Base-by-base conservation (phyloP, 306 rosid genomes). In the Gynostemma pentaphyllum region DNA sequence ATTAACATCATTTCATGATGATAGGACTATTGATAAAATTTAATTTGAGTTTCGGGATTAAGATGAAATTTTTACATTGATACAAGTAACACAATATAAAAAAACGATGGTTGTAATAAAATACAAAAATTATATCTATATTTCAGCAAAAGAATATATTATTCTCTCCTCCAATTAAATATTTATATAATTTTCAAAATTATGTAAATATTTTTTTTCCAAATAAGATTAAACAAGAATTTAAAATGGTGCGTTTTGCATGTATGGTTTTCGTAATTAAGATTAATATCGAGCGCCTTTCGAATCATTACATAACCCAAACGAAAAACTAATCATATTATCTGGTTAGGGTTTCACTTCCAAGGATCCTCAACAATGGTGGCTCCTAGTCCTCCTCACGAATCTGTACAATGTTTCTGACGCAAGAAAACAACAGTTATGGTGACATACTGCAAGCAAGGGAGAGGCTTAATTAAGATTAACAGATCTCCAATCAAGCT, bases 401-500 rank as follows among this genome's bases (percentile, higher is more conserved):
- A 69, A 40, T 45, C 73, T 26, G 73, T 69, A 10, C 73, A 69
- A 34, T 69, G 73, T 46, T 69, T 69, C 27, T 67, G 73, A 9
- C 73, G 73, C 13, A 69, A 69, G 73, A 69, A 69, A 60, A 69
- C 73, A 39, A 60, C 73, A 4, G 67, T 69, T 16, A 67, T 60
- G 5, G 67, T 69, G 26, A 67, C 71, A 14, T 53, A 52, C 71
- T 67, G 71, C 71, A 67, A 67, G 19, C 71, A 63, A 5, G 71
- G 63, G 42, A 52, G 72, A n/a, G 65, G 72, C 7, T 55, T 68
- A 54, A 53, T 68, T 16, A 68, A 68, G 66, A 68, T 68, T 32
- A 68, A 68, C 18, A 65, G 72, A 42, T 68, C 45, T 9, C 72
- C 72, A 42, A 68, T 68, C 53, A 65, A 68, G 65, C 72, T 68